phyloP scores from a whole-genome alignment of 2,329 filamentous ascomycete genomes.

The Aspergillus hiratsukae region DNA sequence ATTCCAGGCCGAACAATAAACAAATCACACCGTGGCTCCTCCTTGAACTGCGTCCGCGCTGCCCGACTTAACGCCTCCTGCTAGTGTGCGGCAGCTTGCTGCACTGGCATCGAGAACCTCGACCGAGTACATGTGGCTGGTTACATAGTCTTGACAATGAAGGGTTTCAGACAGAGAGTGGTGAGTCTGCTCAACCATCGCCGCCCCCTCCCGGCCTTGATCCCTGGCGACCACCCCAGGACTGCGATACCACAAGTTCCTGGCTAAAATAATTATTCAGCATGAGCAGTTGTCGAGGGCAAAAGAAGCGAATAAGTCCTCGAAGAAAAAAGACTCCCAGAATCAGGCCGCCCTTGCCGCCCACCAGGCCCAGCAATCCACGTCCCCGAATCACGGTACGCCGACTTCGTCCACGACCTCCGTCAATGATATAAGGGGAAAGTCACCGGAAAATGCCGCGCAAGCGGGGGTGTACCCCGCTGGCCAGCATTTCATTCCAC shows the following conservation, averaged over 20 bases:
- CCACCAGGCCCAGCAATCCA: constrained; percentile 51
- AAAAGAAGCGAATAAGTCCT: constrained; percentile 81
- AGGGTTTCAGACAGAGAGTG: constrained; percentile 95
- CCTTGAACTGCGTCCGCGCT: constrained; percentile 19
- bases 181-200: constrained; percentile 54
- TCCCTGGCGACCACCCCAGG: constrained; percentile 4
- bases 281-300: constrained; percentile 84
- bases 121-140: constrained; percentile 34
- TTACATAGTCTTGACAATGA: constrained; percentile 64
- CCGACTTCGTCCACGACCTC: constrained; percentile 87
- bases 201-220: constrained; percentile 19
- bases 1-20: constrained; percentile 28
- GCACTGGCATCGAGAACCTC: constrained; percentile 29
- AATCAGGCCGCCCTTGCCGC: constrained; percentile 52
- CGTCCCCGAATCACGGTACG: constrained; percentile 62
- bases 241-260: background rate
- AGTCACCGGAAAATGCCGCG: constrained; percentile 51
- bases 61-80: constrained; percentile 23
- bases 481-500: constrained; percentile 37
- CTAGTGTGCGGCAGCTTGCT: constrained; percentile 33
- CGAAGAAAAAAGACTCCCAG: constrained; percentile 64
- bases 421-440: constrained; percentile 79
- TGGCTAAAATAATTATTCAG: constrained; percentile 44
- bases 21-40: constrained; percentile 23
- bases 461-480: constrained; percentile 27